Conservation (phyloP, 2,329 filamentous ascomycete species). For the Clarireedia monteithiana region DNA sequence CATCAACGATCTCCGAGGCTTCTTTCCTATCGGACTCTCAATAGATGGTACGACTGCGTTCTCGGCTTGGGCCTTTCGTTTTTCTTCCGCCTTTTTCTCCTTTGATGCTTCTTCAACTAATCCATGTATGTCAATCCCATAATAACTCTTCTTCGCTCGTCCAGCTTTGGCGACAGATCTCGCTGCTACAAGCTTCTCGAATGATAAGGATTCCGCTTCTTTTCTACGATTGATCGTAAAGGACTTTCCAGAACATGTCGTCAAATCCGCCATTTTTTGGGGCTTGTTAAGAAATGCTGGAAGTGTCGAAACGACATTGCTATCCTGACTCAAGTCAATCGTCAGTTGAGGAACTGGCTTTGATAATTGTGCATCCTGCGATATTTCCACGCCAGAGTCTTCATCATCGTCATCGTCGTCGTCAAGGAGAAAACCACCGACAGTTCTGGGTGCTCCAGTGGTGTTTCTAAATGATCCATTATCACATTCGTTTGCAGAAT, state of each 20-base stretch:
- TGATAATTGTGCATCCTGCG: background rate
- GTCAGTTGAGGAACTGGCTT: background rate
- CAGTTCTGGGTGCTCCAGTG: background rate
- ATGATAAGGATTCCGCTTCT: conserved; percentile 40
- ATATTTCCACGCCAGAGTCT: background rate
- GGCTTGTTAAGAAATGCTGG: conserved; percentile 20
- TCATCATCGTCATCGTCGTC: conserved; percentile 11
- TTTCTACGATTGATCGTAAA: conserved; percentile 49
- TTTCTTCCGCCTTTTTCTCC: conserved; percentile 30
- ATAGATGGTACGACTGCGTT: conserved; percentile 32
- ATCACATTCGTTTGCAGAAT: background rate
- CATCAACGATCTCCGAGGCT: conserved; percentile 45
- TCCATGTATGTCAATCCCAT: conserved; percentile 85
- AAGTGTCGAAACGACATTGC: conserved; percentile 5
- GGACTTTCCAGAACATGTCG: conserved; percentile 40
- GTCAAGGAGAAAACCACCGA: conserved; percentile 14
- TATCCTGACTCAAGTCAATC: background rate
- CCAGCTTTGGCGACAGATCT: conserved; percentile 60
- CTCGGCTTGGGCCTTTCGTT: conserved; percentile 36
- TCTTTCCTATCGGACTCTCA: conserved; percentile 29
- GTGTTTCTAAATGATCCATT: background rate
- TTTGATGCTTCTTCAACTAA: conserved; percentile 65
- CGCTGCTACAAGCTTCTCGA: conserved; percentile 60
- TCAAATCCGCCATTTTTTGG: conserved; percentile 17
- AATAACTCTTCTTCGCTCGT: conserved; percentile 69